Base-by-base conservation (phyloP, 805 yeast genomes). In the Cyberlindnera mrakii region DNA sequence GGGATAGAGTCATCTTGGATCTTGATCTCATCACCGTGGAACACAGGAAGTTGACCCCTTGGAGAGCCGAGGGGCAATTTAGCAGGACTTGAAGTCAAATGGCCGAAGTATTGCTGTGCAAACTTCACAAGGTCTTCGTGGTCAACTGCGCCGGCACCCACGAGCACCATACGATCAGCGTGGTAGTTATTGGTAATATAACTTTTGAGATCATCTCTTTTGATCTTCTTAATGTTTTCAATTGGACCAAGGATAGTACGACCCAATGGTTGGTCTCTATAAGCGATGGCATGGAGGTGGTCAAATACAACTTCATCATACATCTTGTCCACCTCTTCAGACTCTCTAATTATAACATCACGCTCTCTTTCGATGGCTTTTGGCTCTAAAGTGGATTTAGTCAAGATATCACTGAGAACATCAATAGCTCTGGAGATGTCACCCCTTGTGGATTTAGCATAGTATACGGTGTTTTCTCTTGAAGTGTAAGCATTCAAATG, bases 401-500 rank as follows among this genome's bases (percentile, higher is more conserved):
- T 91, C 51, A 95, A 71, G 52, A 93, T 85, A 62, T 93, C 99
- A 48, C 93, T 75, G 43, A 93, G 69, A 35, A 93, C 87, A 59
- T 89, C 95, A 25, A 93, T 86, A 18, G 95, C 81, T 57, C 79
- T 78, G 47, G 90, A 85, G 36, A 95, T 81, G 59, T 95, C 96
- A 30, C 73, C 73, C 53, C 79, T 75, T 45, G 90, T 70, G 27
- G 97, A 78, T 65, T 88, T 89, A 39, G 98, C 96, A 65, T 89
- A 93, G 65, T 90, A 93, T 8, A 91, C 99, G 1, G 99, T 93
- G 66, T 89, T 90, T 61, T 93, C 99, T 59, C 99, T 78, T 17
- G 96, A 88, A 2, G 99, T 93, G 70, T 93, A 93, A n/a, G 99
- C 99, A 62, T 95, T 93, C 58, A 93, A 77, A 67, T 93, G 99